phyloP scores from a whole-genome alignment of 768 basidiomycete genomes.

The Asterophora lycoperdoides region DNA sequence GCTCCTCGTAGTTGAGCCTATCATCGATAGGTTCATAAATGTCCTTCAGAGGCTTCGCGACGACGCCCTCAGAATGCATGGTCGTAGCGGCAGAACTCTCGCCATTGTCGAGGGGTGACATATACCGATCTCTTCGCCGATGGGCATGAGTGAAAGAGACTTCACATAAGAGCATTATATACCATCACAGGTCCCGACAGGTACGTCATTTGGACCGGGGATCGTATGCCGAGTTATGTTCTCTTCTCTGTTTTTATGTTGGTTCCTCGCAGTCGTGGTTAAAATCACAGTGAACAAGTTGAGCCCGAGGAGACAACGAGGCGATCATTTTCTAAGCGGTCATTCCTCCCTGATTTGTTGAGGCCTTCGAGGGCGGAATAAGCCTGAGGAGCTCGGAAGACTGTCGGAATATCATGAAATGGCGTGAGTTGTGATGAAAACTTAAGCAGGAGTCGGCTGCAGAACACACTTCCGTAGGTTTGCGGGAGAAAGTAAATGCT shows the following conservation, averaged over 20 bases:
- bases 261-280: slow-evolving; percentile 2
- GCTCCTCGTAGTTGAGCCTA: slow-evolving; percentile 27
- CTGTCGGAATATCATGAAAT: neutral
- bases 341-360: neutral
- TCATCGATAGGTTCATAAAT: slow-evolving; percentile 36
- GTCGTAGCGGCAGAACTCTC: neutral
- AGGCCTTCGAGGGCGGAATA: no score
- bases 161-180: neutral
- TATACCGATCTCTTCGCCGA: neutral
- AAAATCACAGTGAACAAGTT: neutral
- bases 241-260: neutral
- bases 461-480: no score
- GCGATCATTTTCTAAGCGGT: no score
- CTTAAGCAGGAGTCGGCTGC: no score
- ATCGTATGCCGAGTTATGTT: neutral
- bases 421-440: neutral
- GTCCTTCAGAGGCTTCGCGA: slow-evolving; percentile 26
- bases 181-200: neutral
- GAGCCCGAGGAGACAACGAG: no score
- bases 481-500: neutral
- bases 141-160: neutral
- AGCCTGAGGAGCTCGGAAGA: neutral
- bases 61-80: slow-evolving; percentile 19
- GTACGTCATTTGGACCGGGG: neutral
- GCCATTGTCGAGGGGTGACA: neutral